Evolutionary conservation across 1,284 basidiomycete genomes (phyloP).

Genomic region (Cryptococcus sp.): DNA sequence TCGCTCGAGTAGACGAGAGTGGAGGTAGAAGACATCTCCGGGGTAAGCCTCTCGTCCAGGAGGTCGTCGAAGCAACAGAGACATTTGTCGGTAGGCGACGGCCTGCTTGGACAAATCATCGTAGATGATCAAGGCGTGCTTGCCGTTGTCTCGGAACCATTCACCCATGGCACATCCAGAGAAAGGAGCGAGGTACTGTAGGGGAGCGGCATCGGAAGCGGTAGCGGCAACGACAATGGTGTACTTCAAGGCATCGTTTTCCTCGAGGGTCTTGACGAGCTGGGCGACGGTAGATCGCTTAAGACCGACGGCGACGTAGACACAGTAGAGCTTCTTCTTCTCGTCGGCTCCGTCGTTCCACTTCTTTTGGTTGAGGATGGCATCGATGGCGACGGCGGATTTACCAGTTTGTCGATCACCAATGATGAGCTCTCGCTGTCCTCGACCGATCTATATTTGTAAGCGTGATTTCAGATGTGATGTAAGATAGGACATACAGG

Average conservation of each 20-base stretch:
- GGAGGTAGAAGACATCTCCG: slow-evolving; percentile 98
- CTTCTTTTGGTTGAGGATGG: slow-evolving; percentile 99
- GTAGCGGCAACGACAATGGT: slow-evolving; percentile 97
- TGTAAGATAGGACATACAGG: slow-evolving; percentile 51
- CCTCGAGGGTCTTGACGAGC: slow-evolving; percentile 98
- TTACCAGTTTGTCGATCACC: slow-evolving; percentile 99
- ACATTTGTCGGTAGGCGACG: slow-evolving; percentile 99
- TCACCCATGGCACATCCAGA: slow-evolving; percentile 99
- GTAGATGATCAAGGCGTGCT: slow-evolving; percentile 93
- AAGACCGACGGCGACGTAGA: slow-evolving; percentile 98
- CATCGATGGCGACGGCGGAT: slow-evolving; percentile 91
- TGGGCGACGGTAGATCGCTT: slow-evolving; percentile 99
- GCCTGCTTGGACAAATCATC: slow-evolving; percentile 99
- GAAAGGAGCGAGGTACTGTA: slow-evolving; percentile 99
- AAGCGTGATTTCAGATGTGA: neutral
- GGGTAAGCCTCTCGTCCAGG: slow-evolving; percentile 99
- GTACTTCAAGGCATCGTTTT: slow-evolving; percentile 99
- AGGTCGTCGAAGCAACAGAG: slow-evolving; percentile 96
- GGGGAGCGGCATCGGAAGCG: slow-evolving; percentile 95
- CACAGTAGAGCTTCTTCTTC: slow-evolving; percentile 97
- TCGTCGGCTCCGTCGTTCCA: slow-evolving; percentile 99
- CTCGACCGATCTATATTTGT: slow-evolving; percentile 74
- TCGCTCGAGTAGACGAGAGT: slow-evolving; percentile 99
- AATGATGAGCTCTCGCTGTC: slow-evolving; percentile 99
- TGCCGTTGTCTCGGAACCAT: slow-evolving; percentile 99